These are phyloP conservation scores for Phytophthora fragariaefolia DNA, from an alignment of 352 stramenopile genomes.

Conservation along the genomic window DNA sequence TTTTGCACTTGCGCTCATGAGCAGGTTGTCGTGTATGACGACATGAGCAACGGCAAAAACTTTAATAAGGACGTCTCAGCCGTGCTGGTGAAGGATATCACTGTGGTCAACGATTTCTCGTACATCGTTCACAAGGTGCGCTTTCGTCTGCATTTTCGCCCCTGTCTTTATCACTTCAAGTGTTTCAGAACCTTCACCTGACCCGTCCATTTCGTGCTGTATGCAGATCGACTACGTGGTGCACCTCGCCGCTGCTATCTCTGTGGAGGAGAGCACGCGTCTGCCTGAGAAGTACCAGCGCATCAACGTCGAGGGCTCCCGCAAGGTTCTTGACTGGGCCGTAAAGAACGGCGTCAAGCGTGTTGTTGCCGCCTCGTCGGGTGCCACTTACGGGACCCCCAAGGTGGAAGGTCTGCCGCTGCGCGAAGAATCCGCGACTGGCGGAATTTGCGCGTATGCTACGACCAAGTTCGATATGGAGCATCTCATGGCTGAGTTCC, in stretches of 20 bases:
- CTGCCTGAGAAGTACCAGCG: conserved; percentile 85
- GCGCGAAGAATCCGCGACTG: conserved; percentile 67
- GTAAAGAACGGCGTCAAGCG: conserved; percentile 76
- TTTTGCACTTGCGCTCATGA: not conserved
- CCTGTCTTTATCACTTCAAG: conserved; percentile 24
- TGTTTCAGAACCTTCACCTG: conserved; percentile 24
- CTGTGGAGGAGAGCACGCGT: conserved; percentile 82
- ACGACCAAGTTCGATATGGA: conserved; percentile 88
- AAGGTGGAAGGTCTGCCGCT: conserved; percentile 69
- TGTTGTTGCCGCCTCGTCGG: conserved; percentile 77
- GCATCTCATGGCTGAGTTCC: conserved; percentile 72
- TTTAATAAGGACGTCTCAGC: conserved; percentile 74
- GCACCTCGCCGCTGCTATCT: conserved; percentile 81
- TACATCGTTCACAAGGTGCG: conserved; percentile 78
- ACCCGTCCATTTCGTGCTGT: conserved; percentile 17
- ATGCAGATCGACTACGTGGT: conserved; percentile 81
- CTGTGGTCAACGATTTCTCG: conserved; percentile 73
- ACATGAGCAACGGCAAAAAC: conserved; percentile 90
- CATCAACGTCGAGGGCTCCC: conserved; percentile 81
- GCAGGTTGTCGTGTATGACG: conserved; percentile 83
- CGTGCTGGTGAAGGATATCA: conserved; percentile 86
- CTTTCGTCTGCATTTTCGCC: conserved; percentile 21
- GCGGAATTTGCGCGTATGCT: conserved; percentile 80
- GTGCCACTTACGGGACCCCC: conserved; percentile 72
- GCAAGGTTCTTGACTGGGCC: conserved; percentile 80